These are phyloP conservation scores for Excoecaria cochinchinensis DNA, from an alignment of 345 rosid species.

Conservation along the genomic window DNA sequence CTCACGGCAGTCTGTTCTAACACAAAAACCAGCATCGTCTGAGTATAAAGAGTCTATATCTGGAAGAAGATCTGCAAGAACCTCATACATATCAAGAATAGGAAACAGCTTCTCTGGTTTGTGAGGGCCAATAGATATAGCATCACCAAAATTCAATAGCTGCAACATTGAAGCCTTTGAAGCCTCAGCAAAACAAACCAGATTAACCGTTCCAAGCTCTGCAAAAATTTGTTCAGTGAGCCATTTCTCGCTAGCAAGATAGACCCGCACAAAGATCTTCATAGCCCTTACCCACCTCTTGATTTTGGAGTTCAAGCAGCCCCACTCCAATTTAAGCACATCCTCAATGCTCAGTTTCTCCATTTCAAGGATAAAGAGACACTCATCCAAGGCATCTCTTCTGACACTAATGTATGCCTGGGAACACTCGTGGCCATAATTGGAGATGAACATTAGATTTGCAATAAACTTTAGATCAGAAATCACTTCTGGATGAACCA, in stretches of 20 bases:
- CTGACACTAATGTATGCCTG: conserved; percentile 60
- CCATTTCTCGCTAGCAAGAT: conserved; percentile 71
- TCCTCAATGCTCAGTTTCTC: conserved; percentile 87
- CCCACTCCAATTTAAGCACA: conserved; percentile 84
- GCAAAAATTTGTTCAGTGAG: conserved; percentile 64
- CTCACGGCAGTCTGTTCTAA: conserved; percentile 56
- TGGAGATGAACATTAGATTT: conserved; percentile 59
- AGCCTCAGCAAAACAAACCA: conserved; percentile 63
- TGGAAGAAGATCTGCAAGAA: conserved; percentile 58
- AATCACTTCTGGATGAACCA: conserved; percentile 62
- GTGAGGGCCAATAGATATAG: conserved; percentile 74
- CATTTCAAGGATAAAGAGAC: conserved; percentile 63
- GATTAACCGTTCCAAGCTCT: conserved; percentile 40
- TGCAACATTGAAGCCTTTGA: conserved; percentile 73
- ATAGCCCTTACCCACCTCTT: conserved; percentile 81
- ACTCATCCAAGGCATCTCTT: conserved; percentile 77
- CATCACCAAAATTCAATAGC: conserved; percentile 79
- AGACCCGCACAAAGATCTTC: conserved; percentile 60
- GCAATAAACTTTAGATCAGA: conserved; percentile 71
- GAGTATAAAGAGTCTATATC: conserved; percentile 56
- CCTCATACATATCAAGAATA: conserved; percentile 85
- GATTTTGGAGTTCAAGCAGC: conserved; percentile 63
- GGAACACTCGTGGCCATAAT: conserved; percentile 70
- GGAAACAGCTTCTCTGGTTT: conserved; percentile 69
- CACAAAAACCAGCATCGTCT: conserved; percentile 45